Evolutionary conservation across 768 basidiomycete genomes (phyloP).

Genomic region (Galerina sulciceps): DNA sequence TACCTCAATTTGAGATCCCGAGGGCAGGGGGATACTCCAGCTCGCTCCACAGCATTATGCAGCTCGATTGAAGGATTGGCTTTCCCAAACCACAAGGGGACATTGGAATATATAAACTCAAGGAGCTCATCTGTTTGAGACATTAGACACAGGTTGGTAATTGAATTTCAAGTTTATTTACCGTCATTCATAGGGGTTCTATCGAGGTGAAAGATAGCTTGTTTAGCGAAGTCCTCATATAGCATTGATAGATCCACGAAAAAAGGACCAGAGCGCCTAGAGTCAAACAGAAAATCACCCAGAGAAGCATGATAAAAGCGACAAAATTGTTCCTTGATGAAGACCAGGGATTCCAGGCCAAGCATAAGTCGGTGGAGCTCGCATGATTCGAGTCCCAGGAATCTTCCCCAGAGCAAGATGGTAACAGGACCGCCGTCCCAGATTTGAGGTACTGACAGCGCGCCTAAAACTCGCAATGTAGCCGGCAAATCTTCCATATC

Average conservation of each 20-base stretch:
- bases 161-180: no score
- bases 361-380: not conserved
- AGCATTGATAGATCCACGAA: not conserved
- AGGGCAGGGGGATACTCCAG: no score
- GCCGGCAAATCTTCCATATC: not conserved
- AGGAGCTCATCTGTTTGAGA: no score
- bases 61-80: no score
- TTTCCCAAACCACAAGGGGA: no score
- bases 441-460: not conserved
- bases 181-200: not conserved
- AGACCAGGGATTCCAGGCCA: not conserved
- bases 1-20: no score
- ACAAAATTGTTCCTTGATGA: no score
- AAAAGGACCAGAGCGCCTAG: not conserved
- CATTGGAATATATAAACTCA: no score
- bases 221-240: not conserved
- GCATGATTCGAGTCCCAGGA: not conserved
- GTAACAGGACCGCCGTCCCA: not conserved
- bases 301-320: constrained; percentile 3
- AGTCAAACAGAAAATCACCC: not conserved
- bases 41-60: no score
- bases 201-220: not conserved
- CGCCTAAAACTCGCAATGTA: not conserved
- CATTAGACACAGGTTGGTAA: no score
- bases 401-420: not conserved